Base-by-base conservation (phyloP, 1,284 basidiomycete genomes). In the Rhodotorula sp. region DNA sequence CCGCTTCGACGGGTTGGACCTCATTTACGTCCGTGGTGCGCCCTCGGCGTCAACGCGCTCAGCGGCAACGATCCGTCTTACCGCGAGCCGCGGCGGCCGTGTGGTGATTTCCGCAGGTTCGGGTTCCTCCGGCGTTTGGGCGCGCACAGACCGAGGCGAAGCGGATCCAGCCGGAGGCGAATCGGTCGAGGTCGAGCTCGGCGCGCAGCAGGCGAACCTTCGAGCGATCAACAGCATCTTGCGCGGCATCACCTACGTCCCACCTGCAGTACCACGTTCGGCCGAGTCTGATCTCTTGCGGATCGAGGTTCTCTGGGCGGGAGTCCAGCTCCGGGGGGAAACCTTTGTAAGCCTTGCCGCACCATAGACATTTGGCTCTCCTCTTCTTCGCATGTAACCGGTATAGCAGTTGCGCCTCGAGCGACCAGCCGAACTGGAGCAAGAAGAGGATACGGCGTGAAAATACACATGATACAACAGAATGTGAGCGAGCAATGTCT, bases 1-100 rank as follows among this genome's bases (percentile, higher is more conserved):
- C n/a, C 47, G 51, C 5, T 76, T 76, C 56, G 73, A 72, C 29
- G 75, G 75, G 3, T 48, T 74, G 48, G 73, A 76, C 66, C 54
- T 72, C 65, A 58, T 76, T 52, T 67, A 63, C 29, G 31, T 74
- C 6, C 70, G 68, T 3, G 67, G 62, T 39, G 16, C 34, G 4
- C 65, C 29, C 14, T 14, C 14, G 4, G 15, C 54, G 26, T 29
- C 26, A 7, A 31, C 5, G 14, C 10, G 12, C 14, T 26, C 29
- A 7, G 29, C 26, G 23, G 54, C 54, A 16, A 56, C 54, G 54
- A 16, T 56, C 14, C 54, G 54, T 21, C 54, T 56, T 15, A 10
- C 54, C 12, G 31, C 54, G 16, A 29, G 26, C 54, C 16, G 26
- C 16, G 54, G 54, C 54, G 54, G 54, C 26, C 23, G 54, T 14